These are phyloP conservation scores for Neurospora pannonica DNA, from an alignment of 495 filamentous ascomycete species.

Conservation along the genomic window DNA sequence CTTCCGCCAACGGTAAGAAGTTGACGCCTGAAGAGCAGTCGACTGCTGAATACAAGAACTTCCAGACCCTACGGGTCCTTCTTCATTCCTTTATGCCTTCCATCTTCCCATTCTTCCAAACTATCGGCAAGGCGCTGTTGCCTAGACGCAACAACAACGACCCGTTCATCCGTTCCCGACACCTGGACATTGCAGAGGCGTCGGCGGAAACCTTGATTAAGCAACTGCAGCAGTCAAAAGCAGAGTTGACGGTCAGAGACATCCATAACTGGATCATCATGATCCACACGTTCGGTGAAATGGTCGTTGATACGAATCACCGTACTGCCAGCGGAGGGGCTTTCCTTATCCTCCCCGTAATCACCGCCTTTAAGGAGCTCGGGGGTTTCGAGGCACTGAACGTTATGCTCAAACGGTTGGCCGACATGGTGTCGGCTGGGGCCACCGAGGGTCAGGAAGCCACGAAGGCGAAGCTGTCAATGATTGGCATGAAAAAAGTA, in stretches of 20 bases:
- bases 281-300: constrained; percentile 62
- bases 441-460: constrained; percentile 23
- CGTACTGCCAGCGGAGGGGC: constrained; percentile 47
- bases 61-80: constrained; percentile 61
- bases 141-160: constrained; percentile 60
- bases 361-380: constrained; percentile 75
- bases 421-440: constrained; percentile 47
- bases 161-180: constrained; percentile 52
- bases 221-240: constrained; percentile 39
- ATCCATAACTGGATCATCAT: constrained; percentile 76
- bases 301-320: constrained; percentile 57
- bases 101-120: constrained; percentile 68
- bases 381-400: constrained; percentile 68
- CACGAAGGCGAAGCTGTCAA: constrained; percentile 29
- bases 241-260: constrained; percentile 26
- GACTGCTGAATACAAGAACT: constrained; percentile 60
- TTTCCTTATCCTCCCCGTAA: constrained; percentile 66
- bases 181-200: constrained; percentile 62
- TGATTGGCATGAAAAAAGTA: constrained; percentile 67
- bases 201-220: constrained; percentile 62
- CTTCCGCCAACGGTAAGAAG: constrained; percentile 6
- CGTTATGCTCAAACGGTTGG: constrained; percentile 62
- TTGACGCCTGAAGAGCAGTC: constrained; percentile 29
- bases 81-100: constrained; percentile 63
- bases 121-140: constrained; percentile 68